Base-by-base conservation (phyloP, 345 rosid genomes). In the Alliaria petiolata region DNA sequence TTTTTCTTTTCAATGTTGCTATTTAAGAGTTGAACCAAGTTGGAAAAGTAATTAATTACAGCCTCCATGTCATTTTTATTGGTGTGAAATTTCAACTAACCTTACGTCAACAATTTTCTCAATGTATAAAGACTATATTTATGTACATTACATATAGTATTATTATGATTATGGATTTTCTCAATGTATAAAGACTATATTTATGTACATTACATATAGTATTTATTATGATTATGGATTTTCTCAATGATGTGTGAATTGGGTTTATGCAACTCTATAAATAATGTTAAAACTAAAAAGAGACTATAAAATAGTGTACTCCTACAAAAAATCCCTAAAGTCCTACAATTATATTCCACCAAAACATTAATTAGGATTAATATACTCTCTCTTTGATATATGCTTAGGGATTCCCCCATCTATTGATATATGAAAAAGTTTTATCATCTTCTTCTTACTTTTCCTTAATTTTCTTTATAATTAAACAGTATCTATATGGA, bases 311-410 rank as follows among this genome's bases (percentile, higher is more conserved):
- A 44, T 28, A 43, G 1, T 14, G 6, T 17, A 49, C 35, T 22
- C 56, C 5, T 13, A 47, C 31, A n/a, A 34, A 49, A 64, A 47
- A 47, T 13, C 34, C 54, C 4, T 20, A 3, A 30, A 54, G 8
- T 54, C 72, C 9, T 12, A 15, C 13, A 28, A 17, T 8, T 52
- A 67, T 40, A 53, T 67, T 67, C 62, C 53, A 67, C 6, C 52
- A 12, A 6, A 54, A 19, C 15, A 30, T 53, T 53, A 8, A 31
- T 42, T 28, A 13, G 20, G 44, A 28, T 39, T 17, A 22, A 44
- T n/a, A 30, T 25, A 45, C 4, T 30, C 3, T 58, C 45, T 31
- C 17, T 8, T 20, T 34, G 17, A 45, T 63, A 64, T 47, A 47
- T 14, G 42, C 17, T 63, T 31, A 15, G n/a, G 26, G 2, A 2